Conservation (phyloP, 2,329 filamentous ascomycete genomes). For the Fusarium coicis region DNA sequence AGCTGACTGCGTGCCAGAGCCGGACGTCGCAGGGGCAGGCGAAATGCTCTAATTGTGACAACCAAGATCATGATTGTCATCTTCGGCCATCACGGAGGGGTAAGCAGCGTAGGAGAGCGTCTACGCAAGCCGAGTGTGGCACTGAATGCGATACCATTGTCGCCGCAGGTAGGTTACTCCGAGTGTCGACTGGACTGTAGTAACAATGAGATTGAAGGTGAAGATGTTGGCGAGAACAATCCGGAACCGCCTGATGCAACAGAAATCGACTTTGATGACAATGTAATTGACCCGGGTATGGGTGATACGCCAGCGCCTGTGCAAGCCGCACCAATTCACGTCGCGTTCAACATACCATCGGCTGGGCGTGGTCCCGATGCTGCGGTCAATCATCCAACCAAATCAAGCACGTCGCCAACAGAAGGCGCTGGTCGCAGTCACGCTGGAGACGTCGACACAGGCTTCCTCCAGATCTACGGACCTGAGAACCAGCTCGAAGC, state of each 20-base stretch:
- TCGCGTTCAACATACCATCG: background rate
- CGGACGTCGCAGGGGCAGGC: constrained; percentile 38
- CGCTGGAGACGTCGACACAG: constrained; percentile 48
- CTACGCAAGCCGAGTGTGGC: background rate
- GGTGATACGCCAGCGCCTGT: constrained; percentile 4
- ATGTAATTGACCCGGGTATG: background rate
- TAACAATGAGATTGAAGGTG: background rate
- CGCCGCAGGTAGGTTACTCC: background rate
- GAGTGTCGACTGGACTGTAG: background rate
- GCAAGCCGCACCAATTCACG: background rate
- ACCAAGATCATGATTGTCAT: constrained; percentile 42
- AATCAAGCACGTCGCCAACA: constrained; percentile 33
- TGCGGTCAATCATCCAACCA: background rate
- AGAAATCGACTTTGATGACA: background rate
- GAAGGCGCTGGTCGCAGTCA: constrained; percentile 42
- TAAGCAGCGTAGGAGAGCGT: constrained; percentile 29
- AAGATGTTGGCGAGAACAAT: background rate
- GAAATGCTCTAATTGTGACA: constrained; percentile 46
- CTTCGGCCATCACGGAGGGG: constrained; percentile 45
- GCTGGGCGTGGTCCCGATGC: background rate
- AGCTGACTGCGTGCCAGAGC: constrained; percentile 10
- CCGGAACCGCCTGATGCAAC: background rate
- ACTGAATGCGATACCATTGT: background rate
- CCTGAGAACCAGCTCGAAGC: constrained; percentile 49
- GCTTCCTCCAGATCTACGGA: constrained; percentile 49